Base-by-base conservation (phyloP, 2,329 filamentous ascomycete genomes). In the Pyricularia sp. region DNA sequence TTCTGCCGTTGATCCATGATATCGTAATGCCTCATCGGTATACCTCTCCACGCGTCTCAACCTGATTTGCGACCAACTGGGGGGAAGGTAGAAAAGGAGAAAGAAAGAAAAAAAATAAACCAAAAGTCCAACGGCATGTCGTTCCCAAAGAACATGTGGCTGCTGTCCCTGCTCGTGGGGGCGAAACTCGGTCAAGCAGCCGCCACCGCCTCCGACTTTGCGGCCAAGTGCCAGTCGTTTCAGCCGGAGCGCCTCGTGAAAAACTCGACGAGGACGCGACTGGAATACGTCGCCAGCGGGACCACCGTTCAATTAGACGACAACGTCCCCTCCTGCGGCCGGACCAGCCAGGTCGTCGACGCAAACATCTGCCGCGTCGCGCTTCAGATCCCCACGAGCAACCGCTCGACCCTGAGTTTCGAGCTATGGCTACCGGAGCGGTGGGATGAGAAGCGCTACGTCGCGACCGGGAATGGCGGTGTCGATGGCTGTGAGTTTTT, bases 381-480 rank as follows among this genome's bases (percentile, higher is more conserved):
- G 1, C 65, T 76, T 65, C 70, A 72, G 14, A 72, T 78, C 2
- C 69, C 73, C 20, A 79, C 77, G 0, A 76, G 76, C 2, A 73
- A 76, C 65, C 76, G 75, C 23, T 82, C 82, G 12, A 78, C 80
- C 64, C 81, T 86, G 36, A 79, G 75, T 7, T 72, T 82, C 20
- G 83, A 85, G 71, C 76, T 80, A 1, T 85, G 82, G 83, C 78
- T 85, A 55, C 83, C 83, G 0, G 73, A 77, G 50, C 70, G 74
- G 36, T 85, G 83, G 76, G 79, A 77, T 1, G 79, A 80, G 1
- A 50, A 50, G 42, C 80, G 84, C 0, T 80, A 83, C 70, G 71
- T 85, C 58, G 80, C 78, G 28, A 82, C 81, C 0, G 83, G 82
- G 1, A 85, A 85, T 63, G 82, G 82, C 4, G 83, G 83, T 2